A percentile compares a stretch with the other conserved stretches of the same genome.
phyloP scores from a whole-genome alignment of 164 flowering plant genomes.

The Nelumbo lutea region DNA sequence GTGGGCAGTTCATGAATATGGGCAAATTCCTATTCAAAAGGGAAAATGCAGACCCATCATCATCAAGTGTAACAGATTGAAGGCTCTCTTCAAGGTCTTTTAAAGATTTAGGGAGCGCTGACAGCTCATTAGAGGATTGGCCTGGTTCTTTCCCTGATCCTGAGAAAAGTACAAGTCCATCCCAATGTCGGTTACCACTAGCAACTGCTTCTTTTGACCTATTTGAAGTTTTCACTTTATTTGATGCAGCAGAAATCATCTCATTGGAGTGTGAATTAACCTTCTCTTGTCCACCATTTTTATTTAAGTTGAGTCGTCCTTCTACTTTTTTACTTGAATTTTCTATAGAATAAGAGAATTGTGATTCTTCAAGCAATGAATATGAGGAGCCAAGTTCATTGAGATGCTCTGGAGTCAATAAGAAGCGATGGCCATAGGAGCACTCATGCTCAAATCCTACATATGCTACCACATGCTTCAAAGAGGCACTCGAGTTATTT shows the following conservation, averaged over 20 bases:
- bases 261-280: constrained; percentile 28
- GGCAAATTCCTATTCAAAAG: constrained; percentile 75
- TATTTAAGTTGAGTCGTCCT: constrained; percentile 28
- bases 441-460: constrained; percentile 97
- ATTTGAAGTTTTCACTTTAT: constrained; percentile 28
- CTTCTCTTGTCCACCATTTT: constrained; percentile 37
- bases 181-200: constrained; percentile 21
- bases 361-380: constrained; percentile 42
- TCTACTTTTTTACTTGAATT: constrained; percentile 21
- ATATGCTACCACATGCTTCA: constrained; percentile 47
- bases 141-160: constrained; percentile 29
- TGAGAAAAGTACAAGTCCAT: constrained; percentile 19
- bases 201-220: constrained; percentile 29
- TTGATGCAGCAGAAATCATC: constrained; percentile 14
- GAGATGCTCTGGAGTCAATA: constrained; percentile 62
- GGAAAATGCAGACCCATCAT: constrained; percentile 49
- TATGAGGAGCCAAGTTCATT: constrained; percentile 47
- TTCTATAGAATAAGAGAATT: constrained; percentile 19
- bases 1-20: constrained; percentile 79
- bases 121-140: constrained; percentile 14
- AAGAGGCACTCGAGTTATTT: constrained; percentile 22
- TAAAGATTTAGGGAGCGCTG: constrained; percentile 18
- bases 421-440: constrained; percentile 83
- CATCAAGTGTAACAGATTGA: constrained; percentile 42
- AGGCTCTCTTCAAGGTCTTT: constrained; percentile 30